phyloP scores from a whole-genome alignment of 257 asterid genomes.

The Ilex aquifolium region DNA sequence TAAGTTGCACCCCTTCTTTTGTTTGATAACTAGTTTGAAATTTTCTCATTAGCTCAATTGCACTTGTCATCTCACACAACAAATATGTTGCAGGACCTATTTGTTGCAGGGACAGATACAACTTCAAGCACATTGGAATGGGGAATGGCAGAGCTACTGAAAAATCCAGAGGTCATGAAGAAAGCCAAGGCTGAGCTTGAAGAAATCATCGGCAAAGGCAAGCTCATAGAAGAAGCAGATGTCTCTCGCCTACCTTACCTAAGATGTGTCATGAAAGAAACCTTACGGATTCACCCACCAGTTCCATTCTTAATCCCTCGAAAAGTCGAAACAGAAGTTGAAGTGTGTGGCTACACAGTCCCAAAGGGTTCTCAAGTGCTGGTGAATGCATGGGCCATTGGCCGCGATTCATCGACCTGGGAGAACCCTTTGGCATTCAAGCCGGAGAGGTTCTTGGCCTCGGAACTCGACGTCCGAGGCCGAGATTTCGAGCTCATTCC shows the following conservation, averaged over 20 bases:
- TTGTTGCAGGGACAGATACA: conserved; percentile 63
- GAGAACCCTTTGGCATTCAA: conserved; percentile 46
- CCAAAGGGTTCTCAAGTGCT: conserved; percentile 51
- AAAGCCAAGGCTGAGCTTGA: conserved; percentile 54
- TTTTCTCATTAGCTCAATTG: too few relatives aligned
- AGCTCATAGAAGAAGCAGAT: conserved; percentile 40
- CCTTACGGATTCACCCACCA: conserved; percentile 65
- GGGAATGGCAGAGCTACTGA: conserved; percentile 73
- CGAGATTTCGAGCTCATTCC: conserved; percentile 62
- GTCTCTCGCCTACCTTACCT: conserved; percentile 48
- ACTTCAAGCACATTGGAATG: conserved; percentile 66
- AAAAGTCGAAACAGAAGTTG: conserved; percentile 36
- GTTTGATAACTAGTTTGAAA: too few relatives aligned
- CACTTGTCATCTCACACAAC: too few relatives aligned
- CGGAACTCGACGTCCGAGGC: conserved; percentile 50
- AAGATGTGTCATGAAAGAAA: conserved; percentile 48
- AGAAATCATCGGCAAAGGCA: conserved; percentile 45
- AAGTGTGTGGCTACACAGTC: conserved; percentile 40
- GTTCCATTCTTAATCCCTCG: conserved; percentile 68
- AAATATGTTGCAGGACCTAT: conserved; percentile 41
- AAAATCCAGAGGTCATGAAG: conserved; percentile 42
- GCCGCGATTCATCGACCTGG: conserved; percentile 55
- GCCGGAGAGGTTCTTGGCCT: conserved; percentile 51
- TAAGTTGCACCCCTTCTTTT: too few relatives aligned
- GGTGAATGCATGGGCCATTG: conserved; percentile 61